Evolutionary conservation across 371 early-diverging fungal genomes (phyloP), one percentile per base, ranked within the genome.

Genomic region (Mortierella sp.): DNA sequence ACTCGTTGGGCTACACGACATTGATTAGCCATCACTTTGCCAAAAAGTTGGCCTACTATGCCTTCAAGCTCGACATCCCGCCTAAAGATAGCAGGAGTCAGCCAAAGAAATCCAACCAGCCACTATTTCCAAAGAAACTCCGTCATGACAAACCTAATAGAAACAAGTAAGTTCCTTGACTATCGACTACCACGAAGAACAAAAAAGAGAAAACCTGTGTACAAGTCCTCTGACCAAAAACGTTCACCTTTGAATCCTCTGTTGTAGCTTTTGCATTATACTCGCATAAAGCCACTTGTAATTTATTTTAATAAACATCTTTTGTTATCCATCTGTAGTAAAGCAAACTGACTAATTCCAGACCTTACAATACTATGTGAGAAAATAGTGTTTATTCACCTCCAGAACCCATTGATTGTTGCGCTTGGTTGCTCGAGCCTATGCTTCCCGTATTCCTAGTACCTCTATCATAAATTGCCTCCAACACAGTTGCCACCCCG

Each of bases 21-120:
- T 85, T 90, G 54, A 75, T 90, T n/a, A 77, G 84, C 14, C 88
- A 90, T 70, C 93, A 95, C 65, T 90, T 90, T 35, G 89, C 94
- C 2, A 91, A 88, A 67, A 91, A 92, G 73, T 86, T 96, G 10
- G 95, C 94, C 1, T 92, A 94, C 73, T 94, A 93, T 79, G 74
- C 95, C 5, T 94, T 94, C 68, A 66, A 47, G 18, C 70, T 78
- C 4, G 84, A 78, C 49, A 4, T 9, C 12, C 39, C 52, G 1
- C 26, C 57, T 39, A n/a, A 35, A 20, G 66, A 37, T 3, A 62
- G 22, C 20, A 43, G 58, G 1, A 26, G 14, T 3, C 14, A 40
- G 14, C 54, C 55, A 40, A 67, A 49, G 63, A 54, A 37, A 28
- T 6, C 24, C 6, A 30, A 35, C n/a, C 71, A 55, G 30, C 26